Conservation (phyloP, 352 stramenopile species). For the Globisporangium yorkense region DNA sequence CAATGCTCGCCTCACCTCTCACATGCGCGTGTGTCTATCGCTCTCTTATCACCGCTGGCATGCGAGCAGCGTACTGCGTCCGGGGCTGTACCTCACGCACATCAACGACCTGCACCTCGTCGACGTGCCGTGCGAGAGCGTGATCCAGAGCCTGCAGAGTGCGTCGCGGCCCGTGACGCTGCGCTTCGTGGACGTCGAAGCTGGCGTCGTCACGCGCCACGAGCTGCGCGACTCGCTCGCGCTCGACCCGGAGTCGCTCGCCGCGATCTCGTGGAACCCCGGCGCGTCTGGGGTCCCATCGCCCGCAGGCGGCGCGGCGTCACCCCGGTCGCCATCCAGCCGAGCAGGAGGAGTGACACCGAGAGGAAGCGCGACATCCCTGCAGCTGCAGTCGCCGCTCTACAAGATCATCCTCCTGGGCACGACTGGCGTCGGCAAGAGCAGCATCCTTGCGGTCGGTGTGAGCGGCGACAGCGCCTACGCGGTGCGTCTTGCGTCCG, state of each 20-base stretch:
- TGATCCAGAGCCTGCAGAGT: slow-evolving; percentile 60
- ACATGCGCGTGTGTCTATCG: not conserved
- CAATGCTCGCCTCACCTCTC: not conserved
- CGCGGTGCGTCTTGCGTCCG: slow-evolving; percentile 9
- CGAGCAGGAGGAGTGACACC: not conserved
- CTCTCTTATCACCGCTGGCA: not conserved
- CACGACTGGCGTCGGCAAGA: slow-evolving; percentile 77
- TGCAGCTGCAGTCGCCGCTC: slow-evolving; percentile 9
- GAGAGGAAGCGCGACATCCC: not conserved
- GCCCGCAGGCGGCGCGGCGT: not conserved
- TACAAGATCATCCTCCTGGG: slow-evolving; percentile 82
- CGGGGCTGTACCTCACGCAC: slow-evolving; percentile 76
- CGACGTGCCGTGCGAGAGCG: slow-evolving; percentile 51
- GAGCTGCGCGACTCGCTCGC: slow-evolving; percentile 62
- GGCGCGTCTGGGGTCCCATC: slow-evolving; percentile 8
- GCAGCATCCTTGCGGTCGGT: slow-evolving; percentile 61
- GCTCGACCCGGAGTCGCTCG: slow-evolving; percentile 26
- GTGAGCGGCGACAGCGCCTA: slow-evolving; percentile 55
- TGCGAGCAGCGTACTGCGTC: slow-evolving; percentile 37
- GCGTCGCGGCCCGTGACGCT: slow-evolving; percentile 52
- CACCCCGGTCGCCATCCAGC: slow-evolving; percentile 5
- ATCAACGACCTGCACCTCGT: slow-evolving; percentile 71
- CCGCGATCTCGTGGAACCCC: slow-evolving; percentile 11
- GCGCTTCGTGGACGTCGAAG: slow-evolving; percentile 72
- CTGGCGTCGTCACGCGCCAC: slow-evolving; percentile 67